A percentile compares a stretch with the other conserved stretches of the same genome.
Evolutionary conservation across 345 rosid species (phyloP).

Genomic region (Aquilaria yunnanensis): DNA sequence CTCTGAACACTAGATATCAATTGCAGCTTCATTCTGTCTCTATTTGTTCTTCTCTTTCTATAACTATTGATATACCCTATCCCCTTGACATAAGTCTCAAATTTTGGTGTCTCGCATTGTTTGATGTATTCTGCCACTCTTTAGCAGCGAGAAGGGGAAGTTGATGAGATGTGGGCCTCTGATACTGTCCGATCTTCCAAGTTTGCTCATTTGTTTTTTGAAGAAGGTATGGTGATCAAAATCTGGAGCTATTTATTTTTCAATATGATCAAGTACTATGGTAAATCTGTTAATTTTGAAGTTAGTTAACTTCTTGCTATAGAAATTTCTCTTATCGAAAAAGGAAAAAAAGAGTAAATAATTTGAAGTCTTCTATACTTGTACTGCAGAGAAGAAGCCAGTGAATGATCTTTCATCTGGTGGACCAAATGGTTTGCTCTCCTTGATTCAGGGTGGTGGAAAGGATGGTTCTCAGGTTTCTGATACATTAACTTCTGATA

Average conservation of each 20-base stretch:
- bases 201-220: slow-evolving; percentile 81
- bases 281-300: no score
- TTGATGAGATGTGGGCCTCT: slow-evolving; percentile 39
- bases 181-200: slow-evolving; percentile 58
- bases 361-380: slow-evolving; percentile 5
- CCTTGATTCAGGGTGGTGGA: slow-evolving; percentile 72
- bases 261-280: background rate
- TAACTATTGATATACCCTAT: slow-evolving; percentile 15
- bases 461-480: slow-evolving; percentile 36
- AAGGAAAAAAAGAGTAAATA: background rate
- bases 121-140: slow-evolving; percentile 18
- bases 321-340: background rate
- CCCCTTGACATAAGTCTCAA: background rate
- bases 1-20: background rate
- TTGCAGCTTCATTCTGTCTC: background rate
- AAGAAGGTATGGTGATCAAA: slow-evolving; percentile 56
- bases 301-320: no score
- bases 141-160: slow-evolving; percentile 44
- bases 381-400: slow-evolving; percentile 63
- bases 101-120: no score
- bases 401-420: slow-evolving; percentile 32
- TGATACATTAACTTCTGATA: slow-evolving; percentile 32
- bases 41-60: slow-evolving; percentile 7
- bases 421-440: slow-evolving; percentile 55
- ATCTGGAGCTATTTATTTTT: background rate